phyloP scores from a whole-genome alignment of 805 yeast species.

The Yamadazyma laniorum region DNA sequence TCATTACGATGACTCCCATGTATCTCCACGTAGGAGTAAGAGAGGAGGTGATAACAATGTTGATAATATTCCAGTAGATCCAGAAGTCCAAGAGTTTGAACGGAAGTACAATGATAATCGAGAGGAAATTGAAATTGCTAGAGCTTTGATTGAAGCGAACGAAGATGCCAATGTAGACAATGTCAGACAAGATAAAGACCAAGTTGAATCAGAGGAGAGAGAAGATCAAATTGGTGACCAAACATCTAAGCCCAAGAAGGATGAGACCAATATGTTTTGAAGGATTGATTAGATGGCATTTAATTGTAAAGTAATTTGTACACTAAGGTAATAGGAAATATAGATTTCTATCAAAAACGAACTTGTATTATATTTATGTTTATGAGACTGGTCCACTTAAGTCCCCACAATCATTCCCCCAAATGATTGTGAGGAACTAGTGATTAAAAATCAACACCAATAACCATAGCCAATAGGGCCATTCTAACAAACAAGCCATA shows the following conservation, averaged over 20 bases:
- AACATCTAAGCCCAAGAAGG: slow-evolving; percentile 11
- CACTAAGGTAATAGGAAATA: no score
- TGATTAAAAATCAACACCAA: slow-evolving; percentile 83
- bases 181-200: slow-evolving; percentile 15
- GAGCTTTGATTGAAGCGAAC: slow-evolving; percentile 63
- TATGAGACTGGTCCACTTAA: background rate
- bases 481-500: slow-evolving; percentile 97
- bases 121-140: slow-evolving; percentile 62
- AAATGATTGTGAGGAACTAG: slow-evolving; percentile 8
- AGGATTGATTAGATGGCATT: slow-evolving; percentile 6
- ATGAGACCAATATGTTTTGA: slow-evolving; percentile 22
- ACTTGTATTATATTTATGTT: background rate
- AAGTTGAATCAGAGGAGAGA: no score
- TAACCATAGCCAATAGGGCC: slow-evolving; percentile 97
- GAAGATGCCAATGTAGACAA: slow-evolving; percentile 32
- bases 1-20: background rate
- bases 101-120: slow-evolving; percentile 31
- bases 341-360: background rate
- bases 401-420: slow-evolving; percentile 20
- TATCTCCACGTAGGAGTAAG: background rate
- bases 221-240: no score
- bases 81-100: slow-evolving; percentile 53
- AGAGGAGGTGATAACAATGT: slow-evolving; percentile 5
- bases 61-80: slow-evolving; percentile 49
- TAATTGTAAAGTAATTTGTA: background rate